phyloP scores from a whole-genome alignment of 441 rosid genomes.

The Pelargonium citronellum region DNA sequence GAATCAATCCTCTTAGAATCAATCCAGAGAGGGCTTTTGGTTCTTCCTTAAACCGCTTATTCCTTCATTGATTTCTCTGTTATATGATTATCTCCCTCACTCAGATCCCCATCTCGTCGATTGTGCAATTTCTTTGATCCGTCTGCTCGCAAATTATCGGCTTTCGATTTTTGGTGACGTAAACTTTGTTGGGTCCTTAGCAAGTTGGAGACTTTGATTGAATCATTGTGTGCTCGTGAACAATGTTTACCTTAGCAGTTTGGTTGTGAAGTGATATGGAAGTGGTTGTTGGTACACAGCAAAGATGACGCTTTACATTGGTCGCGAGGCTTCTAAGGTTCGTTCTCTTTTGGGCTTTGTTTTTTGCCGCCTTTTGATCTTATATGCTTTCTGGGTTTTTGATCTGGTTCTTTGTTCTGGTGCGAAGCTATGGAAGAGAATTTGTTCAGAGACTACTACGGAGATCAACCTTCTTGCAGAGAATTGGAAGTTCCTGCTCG shows the following conservation, averaged over 20 bases:
- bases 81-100: not conserved
- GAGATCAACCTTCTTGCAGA: slow-evolving; percentile 79
- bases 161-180: not conserved
- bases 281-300: slow-evolving; percentile 37
- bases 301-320: slow-evolving; percentile 81
- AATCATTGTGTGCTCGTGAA: slow-evolving; percentile 12
- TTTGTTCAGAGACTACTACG: slow-evolving; percentile 66
- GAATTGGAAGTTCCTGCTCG: slow-evolving; percentile 87
- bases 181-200: too few species aligned
- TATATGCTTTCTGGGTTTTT: not conserved
- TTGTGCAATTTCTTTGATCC: not conserved
- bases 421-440: slow-evolving; percentile 82
- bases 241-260: slow-evolving; percentile 46
- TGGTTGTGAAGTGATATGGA: slow-evolving; percentile 52
- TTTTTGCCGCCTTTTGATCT: too few species aligned
- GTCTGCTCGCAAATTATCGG: not conserved
- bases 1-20: not conserved
- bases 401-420: slow-evolving; percentile 15
- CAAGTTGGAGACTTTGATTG: not conserved
- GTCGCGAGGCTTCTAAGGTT: slow-evolving; percentile 99
- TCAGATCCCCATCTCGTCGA: not conserved
- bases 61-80: not conserved
- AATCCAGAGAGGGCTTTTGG: not conserved
- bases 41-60: not conserved
- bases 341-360: not conserved